Evolutionary conservation across 768 basidiomycete species (phyloP), one percentile per base, ranked within the genome.

Genomic region (Tubosaeta sp.): DNA sequence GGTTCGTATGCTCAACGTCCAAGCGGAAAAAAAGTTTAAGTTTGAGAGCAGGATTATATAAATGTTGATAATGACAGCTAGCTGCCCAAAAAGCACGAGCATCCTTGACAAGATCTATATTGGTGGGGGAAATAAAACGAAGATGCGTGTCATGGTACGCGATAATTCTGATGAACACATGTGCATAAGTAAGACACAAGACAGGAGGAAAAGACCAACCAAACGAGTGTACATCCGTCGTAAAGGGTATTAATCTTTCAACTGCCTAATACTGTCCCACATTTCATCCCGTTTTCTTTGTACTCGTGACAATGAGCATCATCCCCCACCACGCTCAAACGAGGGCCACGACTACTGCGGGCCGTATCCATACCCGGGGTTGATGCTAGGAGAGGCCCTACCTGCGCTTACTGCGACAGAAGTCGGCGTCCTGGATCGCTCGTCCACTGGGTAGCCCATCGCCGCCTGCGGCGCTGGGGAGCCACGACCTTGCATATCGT

Each of bases 371-470:
- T 78, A 81, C 25, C 70, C 80, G 6, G 66, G 56, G 46, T 74
- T 71, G 2, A 79, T 79, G 3, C 72, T 73, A 11, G 82, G 81
- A 16, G 76, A 76, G 48, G 63, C 64, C 27, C 72, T 75, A 13
- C 64, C 67, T 44, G 58, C 53, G 21, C 60, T 58, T 21, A 60
- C 21, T 22, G 55, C 62, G 27, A 53, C 58, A 42, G 66, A 57
- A 55, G 62, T 51, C 32, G 69, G 71, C 21, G 59, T 70, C 52
- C 63, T 57, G 21, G 65, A 47, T 21, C 67, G 62, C 24, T 55
- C 69, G 2, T 69, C 71, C 21, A 40, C 54, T 18, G 54, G 64
- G 36, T 76, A 79, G 3, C 61, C 65, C 58, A 59, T 57, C 29
- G 70, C 76, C 51, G 65, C 71, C 61, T 75, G 71, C 46, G 76